A percentile compares a stretch with the other conserved stretches of the same genome.
Conservation (phyloP, 257 asterid species). For the Anisodus acutangulus region DNA sequence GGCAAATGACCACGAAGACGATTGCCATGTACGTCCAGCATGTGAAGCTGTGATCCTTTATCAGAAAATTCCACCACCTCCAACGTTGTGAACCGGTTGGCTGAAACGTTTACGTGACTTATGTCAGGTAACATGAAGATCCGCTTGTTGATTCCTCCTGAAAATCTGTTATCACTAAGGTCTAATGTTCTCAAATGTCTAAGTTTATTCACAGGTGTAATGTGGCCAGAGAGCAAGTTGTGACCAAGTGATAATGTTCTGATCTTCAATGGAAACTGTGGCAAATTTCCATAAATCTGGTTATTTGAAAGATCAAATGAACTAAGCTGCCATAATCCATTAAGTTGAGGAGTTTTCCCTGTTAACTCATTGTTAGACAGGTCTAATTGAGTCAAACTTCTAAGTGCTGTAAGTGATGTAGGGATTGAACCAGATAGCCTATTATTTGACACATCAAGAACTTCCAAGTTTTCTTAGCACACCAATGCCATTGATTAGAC, state of each 20-base stretch:
- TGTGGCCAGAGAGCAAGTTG: conserved; percentile 49
- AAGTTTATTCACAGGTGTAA: conserved; percentile 40
- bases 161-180: conserved; percentile 50
- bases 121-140: conserved; percentile 45
- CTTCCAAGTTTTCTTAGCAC: conserved; percentile 42
- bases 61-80: conserved; percentile 33
- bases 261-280: conserved; percentile 42
- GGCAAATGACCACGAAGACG: conserved; percentile 51
- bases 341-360: conserved; percentile 50
- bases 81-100: conserved; percentile 42
- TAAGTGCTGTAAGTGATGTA: conserved; percentile 32
- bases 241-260: conserved; percentile 35
- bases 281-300: conserved; percentile 50
- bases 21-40: conserved; percentile 41
- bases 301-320: conserved; percentile 47
- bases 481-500: conserved; percentile 39
- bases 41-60: conserved; percentile 37
- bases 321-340: conserved; percentile 50
- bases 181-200: conserved; percentile 40
- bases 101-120: conserved; percentile 37
- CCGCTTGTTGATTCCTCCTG: conserved; percentile 39
- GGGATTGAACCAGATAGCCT: conserved; percentile 52
- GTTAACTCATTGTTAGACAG: conserved; percentile 46
- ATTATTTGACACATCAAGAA: conserved; percentile 44
- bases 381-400: conserved; percentile 37